These are phyloP conservation scores for Athelia sp. DNA, from an alignment of 1,284 basidiomycete species.

Conservation along the genomic window DNA sequence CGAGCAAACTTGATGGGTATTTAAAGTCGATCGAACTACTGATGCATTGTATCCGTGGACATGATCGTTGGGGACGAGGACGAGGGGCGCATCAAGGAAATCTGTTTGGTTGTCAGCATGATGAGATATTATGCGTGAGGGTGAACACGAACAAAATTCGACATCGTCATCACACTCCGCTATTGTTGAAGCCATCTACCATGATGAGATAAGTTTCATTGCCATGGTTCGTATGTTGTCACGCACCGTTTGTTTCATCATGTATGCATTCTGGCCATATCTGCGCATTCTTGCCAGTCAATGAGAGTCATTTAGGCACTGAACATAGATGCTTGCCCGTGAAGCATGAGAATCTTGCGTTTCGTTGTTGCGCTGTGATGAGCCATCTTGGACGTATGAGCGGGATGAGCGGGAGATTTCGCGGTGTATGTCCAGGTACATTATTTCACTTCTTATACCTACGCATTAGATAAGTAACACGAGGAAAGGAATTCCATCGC, in stretches of 20 bases:
- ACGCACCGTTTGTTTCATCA: constrained; percentile 7
- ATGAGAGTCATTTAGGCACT: neutral
- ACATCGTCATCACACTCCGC: constrained; percentile 3
- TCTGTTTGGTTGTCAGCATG: neutral
- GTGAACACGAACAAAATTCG: constrained; percentile 7
- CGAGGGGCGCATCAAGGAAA: too few relatives aligned
- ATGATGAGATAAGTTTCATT: neutral
- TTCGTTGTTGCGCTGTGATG: neutral
- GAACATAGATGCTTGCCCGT: constrained; percentile 3
- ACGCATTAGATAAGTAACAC: too few relatives aligned
- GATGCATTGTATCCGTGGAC: too few relatives aligned
- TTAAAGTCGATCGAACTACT: too few relatives aligned
- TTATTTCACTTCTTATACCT: too few relatives aligned
- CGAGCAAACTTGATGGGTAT: too few relatives aligned
- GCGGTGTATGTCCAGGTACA: too few relatives aligned
- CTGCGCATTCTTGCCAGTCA: neutral
- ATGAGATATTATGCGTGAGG: neutral
- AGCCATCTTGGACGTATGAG: neutral
- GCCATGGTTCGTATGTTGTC: neutral
- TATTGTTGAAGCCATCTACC: constrained; percentile 7
- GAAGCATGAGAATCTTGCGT: constrained; percentile 8
- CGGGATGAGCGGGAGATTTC: too few relatives aligned
- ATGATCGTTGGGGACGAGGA: too few relatives aligned
- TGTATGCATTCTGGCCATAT: constrained; percentile 9
- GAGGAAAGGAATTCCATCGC: too few relatives aligned